These are phyloP conservation scores for Heliamphora exappendiculata DNA, from an alignment of 148 eudicot species.

Conservation along the genomic window DNA sequence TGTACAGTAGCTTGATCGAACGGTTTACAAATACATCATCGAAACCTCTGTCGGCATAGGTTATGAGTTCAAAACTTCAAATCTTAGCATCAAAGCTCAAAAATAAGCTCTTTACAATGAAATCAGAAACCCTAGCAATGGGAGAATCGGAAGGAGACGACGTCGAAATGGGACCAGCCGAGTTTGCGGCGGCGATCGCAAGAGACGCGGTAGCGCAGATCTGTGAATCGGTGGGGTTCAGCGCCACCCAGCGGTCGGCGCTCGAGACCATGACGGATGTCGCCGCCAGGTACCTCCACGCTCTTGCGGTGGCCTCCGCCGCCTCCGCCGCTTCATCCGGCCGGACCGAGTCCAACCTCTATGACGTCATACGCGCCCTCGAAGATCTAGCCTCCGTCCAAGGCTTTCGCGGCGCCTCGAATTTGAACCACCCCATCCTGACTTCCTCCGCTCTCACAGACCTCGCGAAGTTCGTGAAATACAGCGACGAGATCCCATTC, in stretches of 20 bases:
- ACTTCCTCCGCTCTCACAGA: conserved; percentile 23
- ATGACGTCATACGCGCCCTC: conserved; percentile 45
- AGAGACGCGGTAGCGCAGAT: conserved; percentile 48
- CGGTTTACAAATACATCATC: too few relatives aligned
- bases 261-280: conserved; percentile 40
- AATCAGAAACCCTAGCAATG: too few relatives aligned
- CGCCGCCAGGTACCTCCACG: conserved; percentile 41
- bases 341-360: conserved; percentile 39
- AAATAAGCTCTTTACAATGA: too few relatives aligned
- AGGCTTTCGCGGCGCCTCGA: conserved; percentile 41
- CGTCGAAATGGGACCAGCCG: not conserved
- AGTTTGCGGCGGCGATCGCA: conserved; percentile 20
- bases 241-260: conserved; percentile 33
- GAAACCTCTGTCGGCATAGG: too few relatives aligned
- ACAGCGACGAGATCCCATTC: conserved; percentile 36
- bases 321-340: conserved; percentile 28
- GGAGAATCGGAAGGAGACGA: not conserved
- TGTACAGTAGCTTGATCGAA: too few relatives aligned
- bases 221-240: conserved; percentile 50
- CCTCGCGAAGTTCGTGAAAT: conserved; percentile 26
- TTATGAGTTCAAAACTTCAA: too few relatives aligned
- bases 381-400: conserved; percentile 32
- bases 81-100: too few relatives aligned
- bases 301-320: conserved; percentile 31
- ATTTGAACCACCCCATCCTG: not conserved